Conservation (phyloP, 306 rosid species). For the Corylus avellana region DNA sequence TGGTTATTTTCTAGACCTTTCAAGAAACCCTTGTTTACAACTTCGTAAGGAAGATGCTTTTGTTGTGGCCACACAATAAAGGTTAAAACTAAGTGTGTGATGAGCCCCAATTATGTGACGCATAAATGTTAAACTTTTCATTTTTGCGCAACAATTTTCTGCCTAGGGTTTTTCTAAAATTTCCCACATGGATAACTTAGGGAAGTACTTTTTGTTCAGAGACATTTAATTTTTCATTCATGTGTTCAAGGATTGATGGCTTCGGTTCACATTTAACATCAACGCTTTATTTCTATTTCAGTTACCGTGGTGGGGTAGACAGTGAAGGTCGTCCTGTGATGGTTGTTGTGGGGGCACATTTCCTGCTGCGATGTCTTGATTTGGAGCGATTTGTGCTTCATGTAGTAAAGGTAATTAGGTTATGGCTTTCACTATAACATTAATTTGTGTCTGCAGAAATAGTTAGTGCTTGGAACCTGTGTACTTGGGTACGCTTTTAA, state of each 20-base stretch:
- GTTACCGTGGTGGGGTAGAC: conserved; percentile 98
- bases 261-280: conserved; percentile 16
- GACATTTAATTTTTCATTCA: not conserved
- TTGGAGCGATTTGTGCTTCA: conserved; percentile 85
- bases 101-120: not conserved
- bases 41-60: not conserved
- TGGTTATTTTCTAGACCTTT: conserved; percentile 3
- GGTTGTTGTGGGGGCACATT: conserved; percentile 98
- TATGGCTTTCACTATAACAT: conserved; percentile 27
- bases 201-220: not conserved
- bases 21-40: not conserved
- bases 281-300: conserved; percentile 39
- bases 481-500: too few species aligned
- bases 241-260: conserved; percentile 6
- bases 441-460: conserved; percentile 11
- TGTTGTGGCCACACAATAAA: not conserved
- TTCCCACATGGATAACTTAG: not conserved
- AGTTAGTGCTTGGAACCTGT: not conserved
- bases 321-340: conserved; percentile 93
- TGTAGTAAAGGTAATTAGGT: conserved; percentile 72
- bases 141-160: not conserved
- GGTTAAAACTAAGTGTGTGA: not conserved
- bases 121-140: not conserved
- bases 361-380: conserved; percentile 93
- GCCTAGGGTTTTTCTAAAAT: not conserved